Evolutionary conservation across 768 basidiomycete species (phyloP), one percentile per base, ranked within the genome.

Genomic region (Phlebiopsis gigantea): DNA sequence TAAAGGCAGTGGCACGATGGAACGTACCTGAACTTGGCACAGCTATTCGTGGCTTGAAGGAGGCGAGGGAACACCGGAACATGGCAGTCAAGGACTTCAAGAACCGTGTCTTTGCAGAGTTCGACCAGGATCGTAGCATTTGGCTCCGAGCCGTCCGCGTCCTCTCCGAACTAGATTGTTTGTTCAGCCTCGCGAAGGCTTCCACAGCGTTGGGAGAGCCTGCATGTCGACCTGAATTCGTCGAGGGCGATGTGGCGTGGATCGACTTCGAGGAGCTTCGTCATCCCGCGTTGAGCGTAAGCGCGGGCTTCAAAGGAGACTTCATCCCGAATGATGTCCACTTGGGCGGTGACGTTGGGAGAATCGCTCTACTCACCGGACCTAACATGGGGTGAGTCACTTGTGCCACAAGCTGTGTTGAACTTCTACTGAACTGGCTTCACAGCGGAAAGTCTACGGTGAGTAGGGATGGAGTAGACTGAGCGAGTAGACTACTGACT

Each of bases 261-360:
- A 66, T 98, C 39, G 88, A 98, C 59, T 99, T 99, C 69, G 77
- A 89, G 66, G 85, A 91, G 61, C 75, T 99, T 56, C 80, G 95
- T 62, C 97, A 98, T 70, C 94, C 96, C 0, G 89, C 90, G 9
- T 72, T 95, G 61, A 84, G 83, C 69, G 66, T 90, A 58, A 83
- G 83, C 63, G 75, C 78, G 31, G 77, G 70, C 30, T 64, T 82
- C 60, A 77, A 82, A 61, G 69, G 71, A 26, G 83, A 81, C 59
- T 99, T 99, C 67, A 98, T 99, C 63, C 89, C 96, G 1, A 99
- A 99, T 66, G 79, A 96, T 68, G 82, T 99, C 30, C 85, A 84
- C 65, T 75, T 99, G 46, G 97, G 97, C 15, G 85, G 83, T 1
- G 79, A 81, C 47, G 77, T 79, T 4, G 82, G 89, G 19, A 83